Base-by-base conservation (phyloP, 352 stramenopile genomes). In the Phytophthora syringae region DNA sequence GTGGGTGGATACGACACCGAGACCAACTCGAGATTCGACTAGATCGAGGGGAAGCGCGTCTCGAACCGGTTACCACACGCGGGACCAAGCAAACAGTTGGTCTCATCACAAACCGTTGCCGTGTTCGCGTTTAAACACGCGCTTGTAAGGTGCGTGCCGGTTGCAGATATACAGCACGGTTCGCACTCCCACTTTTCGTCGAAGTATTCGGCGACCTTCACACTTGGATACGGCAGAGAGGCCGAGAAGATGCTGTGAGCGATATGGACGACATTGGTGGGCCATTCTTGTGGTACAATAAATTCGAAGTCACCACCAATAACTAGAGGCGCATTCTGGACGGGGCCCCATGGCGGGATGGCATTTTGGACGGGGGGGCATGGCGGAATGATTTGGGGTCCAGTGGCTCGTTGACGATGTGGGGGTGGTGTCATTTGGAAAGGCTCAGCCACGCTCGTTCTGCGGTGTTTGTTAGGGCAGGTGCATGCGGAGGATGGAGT, bases 11-110 rank as follows among this genome's bases (percentile, higher is more conserved):
- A 37, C 32, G 15, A 37, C 32, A 16, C 32, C 32, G n/a, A n/a
- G n/a, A n/a, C n/a, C n/a, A n/a, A n/a, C n/a, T n/a, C n/a, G n/a
- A n/a, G n/a, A n/a, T n/a, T n/a, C n/a, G n/a, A n/a, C n/a, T 37
- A 37, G 11, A 13, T 60, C 40, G 11, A 52, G 52, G 18, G 11
- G 7, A 44, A 52, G 2, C 18, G 25, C 2, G 25, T 11, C 13
- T 34, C 11, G 18, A 60, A 60, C 3, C 52, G 52, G 20, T 51
- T 60, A 5, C 40, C 52, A 20, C 52, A 60, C 1, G n/a, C 5
- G 6, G 12, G 9, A 24, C 52, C 39, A 12, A 60, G n/a, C 5
- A 30, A 24, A 6, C 40, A 60, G 7, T 40, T 52, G 4, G 3
- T 36, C 0, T 43, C 40, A 11, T 44, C 34, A 18, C 50, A 57